These are phyloP conservation scores for Phytophthora tubulina DNA, from an alignment of 352 stramenopile species.

Conservation along the genomic window DNA sequence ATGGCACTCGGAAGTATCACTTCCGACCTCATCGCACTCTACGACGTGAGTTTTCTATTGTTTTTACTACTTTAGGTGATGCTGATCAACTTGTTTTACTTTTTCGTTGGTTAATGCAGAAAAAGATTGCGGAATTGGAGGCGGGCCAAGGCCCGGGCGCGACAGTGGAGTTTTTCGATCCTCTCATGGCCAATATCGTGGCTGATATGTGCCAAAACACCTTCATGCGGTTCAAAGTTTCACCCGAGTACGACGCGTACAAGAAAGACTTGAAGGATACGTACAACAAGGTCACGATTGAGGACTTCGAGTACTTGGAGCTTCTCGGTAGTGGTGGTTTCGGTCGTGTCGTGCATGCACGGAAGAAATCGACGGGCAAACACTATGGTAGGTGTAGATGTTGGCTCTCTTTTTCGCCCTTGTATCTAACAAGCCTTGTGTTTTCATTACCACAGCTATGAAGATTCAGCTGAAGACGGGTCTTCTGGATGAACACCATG, in stretches of 20 bases:
- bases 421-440: constrained; percentile 9
- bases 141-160: constrained; percentile 43
- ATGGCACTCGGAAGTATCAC: constrained; percentile 85
- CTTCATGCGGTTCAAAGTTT: constrained; percentile 80
- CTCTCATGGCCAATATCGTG: constrained; percentile 73
- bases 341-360: constrained; percentile 89
- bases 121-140: constrained; percentile 71
- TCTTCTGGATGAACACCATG: constrained; percentile 87
- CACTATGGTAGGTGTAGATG: constrained; percentile 77
- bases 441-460: constrained; percentile 65
- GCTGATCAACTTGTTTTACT: constrained; percentile 7
- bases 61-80: constrained; percentile 6
- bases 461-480: constrained; percentile 94
- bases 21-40: constrained; percentile 70
- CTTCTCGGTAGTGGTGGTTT: constrained; percentile 92
- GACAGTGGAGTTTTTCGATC: constrained; percentile 77
- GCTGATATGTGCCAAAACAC: constrained; percentile 87
- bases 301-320: constrained; percentile 88
- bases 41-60: constrained; percentile 62
- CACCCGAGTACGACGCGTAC: constrained; percentile 72
- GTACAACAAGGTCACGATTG: constrained; percentile 89
- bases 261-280: constrained; percentile 87
- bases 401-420: neutral
- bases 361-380: constrained; percentile 91
- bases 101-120: constrained; percentile 41